Base-by-base conservation (phyloP, 805 yeast genomes). In the Kurtzmaniella cleridarum region DNA sequence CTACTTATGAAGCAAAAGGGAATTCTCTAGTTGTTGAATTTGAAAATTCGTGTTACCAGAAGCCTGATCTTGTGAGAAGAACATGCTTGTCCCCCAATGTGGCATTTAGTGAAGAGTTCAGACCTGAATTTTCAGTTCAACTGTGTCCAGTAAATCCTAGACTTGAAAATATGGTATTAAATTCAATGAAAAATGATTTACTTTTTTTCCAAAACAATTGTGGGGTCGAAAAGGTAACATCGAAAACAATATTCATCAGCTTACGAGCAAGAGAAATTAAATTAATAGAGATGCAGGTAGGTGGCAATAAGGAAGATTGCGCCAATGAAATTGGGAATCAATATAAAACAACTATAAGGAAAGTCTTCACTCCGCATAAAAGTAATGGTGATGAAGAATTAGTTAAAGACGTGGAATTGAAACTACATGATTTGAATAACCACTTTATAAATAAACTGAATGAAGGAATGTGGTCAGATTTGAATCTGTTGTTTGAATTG, bases 111-210 rank as follows among this genome's bases (percentile, higher is more conserved):
- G 76, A 75, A 20, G 76, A 73, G 41, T 76, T 65, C 45, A 53
- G 78, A 31, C 75, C 79, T 0, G 81, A 76, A 46, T 76, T 70
- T 47, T 54, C 60, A 11, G 43, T 76, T 20, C 84, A 78, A 52
- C 76, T 80, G 8, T 74, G 79, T 48, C 81, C 80, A 1, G 56
- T 68, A 12, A 60, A 66, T 15, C 65, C 72, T 11, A 75, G 76
- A 40, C 54, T 77, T 6, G 82, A 78, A 43, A 55, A 65, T 7
- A 75, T 69, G 38, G 66, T 78, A 9, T 53, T 68, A 11, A 55
- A 55, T 27, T 59, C 78, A 11, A 78, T 78, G 83, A 76, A 72
- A 47, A 66, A 65, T 41, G 82, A 77, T 47, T 51, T 78, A 39
- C 50, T 66, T 30, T 67, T 66, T 42, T 63, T 59, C 42, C 72